Conservation (phyloP, 768 basidiomycete genomes). For the Tricholoma furcatifolium region DNA sequence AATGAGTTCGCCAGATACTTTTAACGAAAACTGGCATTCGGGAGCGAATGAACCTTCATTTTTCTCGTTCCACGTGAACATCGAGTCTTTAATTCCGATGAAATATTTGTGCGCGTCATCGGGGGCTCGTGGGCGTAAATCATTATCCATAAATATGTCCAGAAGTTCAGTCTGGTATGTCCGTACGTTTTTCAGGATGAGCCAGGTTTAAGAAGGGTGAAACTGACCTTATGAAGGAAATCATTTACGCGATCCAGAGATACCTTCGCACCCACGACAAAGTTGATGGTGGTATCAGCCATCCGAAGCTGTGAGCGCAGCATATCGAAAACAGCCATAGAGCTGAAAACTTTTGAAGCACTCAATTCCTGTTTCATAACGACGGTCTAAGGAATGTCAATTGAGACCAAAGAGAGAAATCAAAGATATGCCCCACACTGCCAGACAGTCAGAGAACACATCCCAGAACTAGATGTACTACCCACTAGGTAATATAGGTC, state of each 20-base stretch:
- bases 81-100: constrained; percentile 53
- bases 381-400: constrained; percentile 26
- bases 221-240: constrained; percentile 37
- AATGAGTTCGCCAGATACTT: constrained; percentile 47
- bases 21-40: constrained; percentile 46
- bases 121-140: constrained; percentile 12
- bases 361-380: constrained; percentile 39
- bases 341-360: constrained; percentile 47
- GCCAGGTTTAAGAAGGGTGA: neutral
- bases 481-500: constrained; percentile 61
- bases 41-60: constrained; percentile 36
- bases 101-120: constrained; percentile 20
- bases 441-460: neutral
- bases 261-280: constrained; percentile 47
- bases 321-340: constrained; percentile 62
- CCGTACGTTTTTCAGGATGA: neutral
- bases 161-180: constrained; percentile 43
- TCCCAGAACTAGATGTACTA: neutral
- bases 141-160: constrained; percentile 34
- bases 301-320: constrained; percentile 50
- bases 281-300: constrained; percentile 28
- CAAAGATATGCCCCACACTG: neutral
- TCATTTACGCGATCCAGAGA: constrained; percentile 55
- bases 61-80: constrained; percentile 48
- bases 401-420: neutral